Base-by-base conservation (phyloP, 2,329 filamentous ascomycete species). In the Aspergillus awamori region DNA sequence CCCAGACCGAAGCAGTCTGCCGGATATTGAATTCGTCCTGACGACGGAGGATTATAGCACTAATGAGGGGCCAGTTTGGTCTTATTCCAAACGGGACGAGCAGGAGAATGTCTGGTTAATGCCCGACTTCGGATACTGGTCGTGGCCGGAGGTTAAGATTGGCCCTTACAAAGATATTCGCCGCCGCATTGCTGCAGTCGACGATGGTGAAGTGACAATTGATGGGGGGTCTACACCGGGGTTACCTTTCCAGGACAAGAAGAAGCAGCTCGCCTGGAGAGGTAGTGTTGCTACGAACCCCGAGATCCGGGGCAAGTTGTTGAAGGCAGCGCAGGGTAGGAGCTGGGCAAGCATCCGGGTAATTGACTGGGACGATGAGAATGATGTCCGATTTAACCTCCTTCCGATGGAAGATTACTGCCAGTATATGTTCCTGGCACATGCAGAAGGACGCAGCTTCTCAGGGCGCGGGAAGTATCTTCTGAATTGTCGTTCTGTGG, bases 81-180 rank as follows among this genome's bases (percentile, higher is more conserved):
- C 77, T 5, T 83, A 80, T 63, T 76, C 79, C 3, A 77, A 73
- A 52, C 72, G 65, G 38, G 69, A 74, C 8, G 72, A 76, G n/a
- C 75, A 81, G 36, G 69, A 69, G 7, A 69, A 75, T 13, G 71
- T 76, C 47, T 84, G 82, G 82, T 70, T 84, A 20, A 83, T 84
- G 70, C 82, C 82, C 0, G 82, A 84, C 65, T 84, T 84, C 64
- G 82, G 81, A 36, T 83, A 82, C 72, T 85, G 81, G 80, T 75
- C 79, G 8, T 84, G 81, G 81, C 81, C 81, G 2, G 80, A 83
- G 60, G 78, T 80, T 17, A 75, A 77, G 60, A 77, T 79, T 22
- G 77, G 80, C 2, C 70, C 78, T 5, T 80, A 81, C 67, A 71
- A 74, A n/a, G 77, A 80, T 59, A 74, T 81, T 30, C 73, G 77